phyloP scores from a whole-genome alignment of 2,329 filamentous ascomycete genomes.

The Pseudogymnoascus sp. region DNA sequence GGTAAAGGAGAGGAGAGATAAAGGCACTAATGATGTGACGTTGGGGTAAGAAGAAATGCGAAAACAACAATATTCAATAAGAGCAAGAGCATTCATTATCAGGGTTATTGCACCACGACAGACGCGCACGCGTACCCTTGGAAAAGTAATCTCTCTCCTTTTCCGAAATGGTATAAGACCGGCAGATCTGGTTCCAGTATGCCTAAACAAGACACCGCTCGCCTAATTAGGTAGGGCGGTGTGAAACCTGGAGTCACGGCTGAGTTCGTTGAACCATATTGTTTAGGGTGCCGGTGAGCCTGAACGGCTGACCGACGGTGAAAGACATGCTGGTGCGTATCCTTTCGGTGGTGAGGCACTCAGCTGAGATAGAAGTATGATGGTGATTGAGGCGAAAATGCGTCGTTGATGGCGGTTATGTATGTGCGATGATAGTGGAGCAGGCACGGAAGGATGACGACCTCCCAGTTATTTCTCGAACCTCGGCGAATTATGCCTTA shows the following conservation, averaged over 20 bases:
- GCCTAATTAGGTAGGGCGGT: neutral
- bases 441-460: conserved; percentile 6
- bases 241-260: neutral
- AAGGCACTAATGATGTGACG: too few relatives aligned
- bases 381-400: neutral
- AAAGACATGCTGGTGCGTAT: conserved; percentile 49
- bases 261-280: neutral
- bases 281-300: conserved; percentile 47
- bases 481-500: conserved; percentile 1
- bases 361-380: neutral
- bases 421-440: conserved; percentile 4
- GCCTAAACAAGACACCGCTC: neutral
- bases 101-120: neutral
- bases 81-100: neutral
- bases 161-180: neutral
- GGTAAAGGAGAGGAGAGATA: too few relatives aligned
- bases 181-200: neutral
- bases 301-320: conserved; percentile 56
- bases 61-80: conserved; percentile 3
- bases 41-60: too few relatives aligned
- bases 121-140: neutral
- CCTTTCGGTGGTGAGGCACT: conserved; percentile 6
- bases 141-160: neutral
- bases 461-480: conserved; percentile 1
- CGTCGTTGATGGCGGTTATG: neutral